Evolutionary conservation across 1,284 basidiomycete species (phyloP), one percentile per base, ranked within the genome.

Genomic region (Rhizoctonia solani): DNA sequence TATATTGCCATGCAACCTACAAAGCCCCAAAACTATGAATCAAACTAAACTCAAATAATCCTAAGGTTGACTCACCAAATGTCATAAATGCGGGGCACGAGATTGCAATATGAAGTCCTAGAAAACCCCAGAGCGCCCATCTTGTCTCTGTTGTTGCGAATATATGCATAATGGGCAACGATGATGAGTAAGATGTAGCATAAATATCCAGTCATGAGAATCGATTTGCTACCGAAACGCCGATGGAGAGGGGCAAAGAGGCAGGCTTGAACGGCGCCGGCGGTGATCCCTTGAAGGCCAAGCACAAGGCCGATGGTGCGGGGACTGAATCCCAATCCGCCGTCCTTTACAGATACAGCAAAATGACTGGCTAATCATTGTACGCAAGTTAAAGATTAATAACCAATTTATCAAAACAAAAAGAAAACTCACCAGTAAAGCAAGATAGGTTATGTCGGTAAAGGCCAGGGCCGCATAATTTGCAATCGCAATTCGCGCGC

Each of bases 1-100:
- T 77, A 76, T 30, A 80, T 72, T 21, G 74, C 74, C 21, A 77
- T 73, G 42, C 72, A 73, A 21, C 72, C 79, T 80, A 29, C 30
- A 53, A n/a, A 49, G n/a, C n/a, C n/a, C n/a, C n/a, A n/a, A n/a
- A n/a, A n/a, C n/a, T n/a, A 11, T 9, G n/a, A 49, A 29, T 63
- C 19, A 50, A 29, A 21, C 2, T 6, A 19, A 34, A 42, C 23
- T 5, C 16, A 3, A 25, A 3, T 53, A 37, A 25, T 1, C 21
- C 1, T 14, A 21, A 29, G 39, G 29, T 5, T 13, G 37, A 54
- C 66, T 14, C 39, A 70, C 69, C 50, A 19, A 54, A 68, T 5
- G 32, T 59, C 9, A 68, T 55, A 49, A 29, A 54, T 13, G 65
- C 46, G 11, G 65, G 19, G 21, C 47, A 49, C 5, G 52, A 46